Conservation (phyloP, 2,329 filamentous ascomycete genomes). For the Fusarium torreyae region DNA sequence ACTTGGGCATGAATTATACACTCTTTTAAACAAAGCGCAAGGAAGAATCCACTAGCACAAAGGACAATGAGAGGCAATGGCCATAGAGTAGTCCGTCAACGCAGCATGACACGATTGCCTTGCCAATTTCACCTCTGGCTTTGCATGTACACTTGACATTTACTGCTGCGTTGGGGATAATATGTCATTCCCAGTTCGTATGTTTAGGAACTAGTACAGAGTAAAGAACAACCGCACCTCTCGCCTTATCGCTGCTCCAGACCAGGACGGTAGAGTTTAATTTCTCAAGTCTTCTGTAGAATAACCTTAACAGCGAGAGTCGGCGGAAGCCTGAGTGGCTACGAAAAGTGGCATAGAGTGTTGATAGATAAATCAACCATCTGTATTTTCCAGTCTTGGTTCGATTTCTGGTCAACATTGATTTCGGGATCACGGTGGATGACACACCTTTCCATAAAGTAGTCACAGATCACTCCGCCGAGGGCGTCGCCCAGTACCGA, state of each 20-base stretch:
- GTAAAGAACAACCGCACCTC: background rate
- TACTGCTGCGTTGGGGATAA: background rate
- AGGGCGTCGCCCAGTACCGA: background rate
- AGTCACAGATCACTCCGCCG: background rate
- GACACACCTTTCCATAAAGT: background rate
- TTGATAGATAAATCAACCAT: constrained; percentile 1
- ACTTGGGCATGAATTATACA: background rate
- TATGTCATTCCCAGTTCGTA: background rate
- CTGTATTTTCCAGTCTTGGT: background rate
- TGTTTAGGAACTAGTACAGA: background rate
- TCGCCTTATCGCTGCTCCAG: background rate
- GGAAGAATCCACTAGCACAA: background rate
- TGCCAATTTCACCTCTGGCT: background rate
- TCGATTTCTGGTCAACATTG: no score
- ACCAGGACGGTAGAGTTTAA: background rate
- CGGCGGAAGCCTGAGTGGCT: background rate
- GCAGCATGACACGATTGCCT: background rate
- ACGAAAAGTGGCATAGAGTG: background rate
- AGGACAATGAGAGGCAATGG: background rate
- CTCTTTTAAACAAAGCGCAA: background rate
- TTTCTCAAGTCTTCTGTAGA: background rate
- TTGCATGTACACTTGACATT: background rate
- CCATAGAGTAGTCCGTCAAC: background rate
- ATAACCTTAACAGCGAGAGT: background rate
- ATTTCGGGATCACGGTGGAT: no score